Evolutionary conservation across 441 rosid genomes (phyloP), one percentile per base, ranked within the genome.

Genomic region (Adansonia gregorii): DNA sequence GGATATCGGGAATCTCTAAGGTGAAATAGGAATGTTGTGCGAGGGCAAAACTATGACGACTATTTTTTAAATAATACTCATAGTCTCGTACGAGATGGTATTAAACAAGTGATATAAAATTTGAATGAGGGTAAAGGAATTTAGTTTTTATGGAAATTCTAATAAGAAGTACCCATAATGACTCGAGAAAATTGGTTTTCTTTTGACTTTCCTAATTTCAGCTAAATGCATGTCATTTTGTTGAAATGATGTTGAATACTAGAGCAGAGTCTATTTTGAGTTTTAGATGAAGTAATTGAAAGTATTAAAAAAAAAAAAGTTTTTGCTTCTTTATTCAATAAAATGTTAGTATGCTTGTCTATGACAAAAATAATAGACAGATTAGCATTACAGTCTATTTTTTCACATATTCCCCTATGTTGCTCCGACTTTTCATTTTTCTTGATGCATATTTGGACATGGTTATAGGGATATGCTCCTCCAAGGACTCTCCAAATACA

Each of bases 161-260:
- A 46, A 17, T 72, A 14, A 71, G 24, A 63, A 24, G 14, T 20
- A 35, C 45, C 49, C 27, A 22, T 35, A 56, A 41, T 64, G 54
- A 66, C 41, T 46, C 6, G 0, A 60, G 49, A 56, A 35, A 69
- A 22, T 55, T n/a, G 24, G 24, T 63, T 43, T 17, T 35, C 8
- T 79, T 39, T 49, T 41, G 56, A 58, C 52, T 35, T 46, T n/a
- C 55, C 46, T 49, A 12, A 0, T 67, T 24, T 52, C 46, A 17
- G 6, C 56, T 73, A 14, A 69, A 43, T n/a, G 49, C 49, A n/a
- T 75, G 48, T 43, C 73, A 41, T 68, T 6, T 43, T 52, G 14
- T 12, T 20, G 39, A 41, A 12, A 49, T 20, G 14, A 71, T 15
- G 31, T 48, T 19, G 61, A 72, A 55, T 17, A 4, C 65, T 6